Evolutionary conservation across 306 rosid species (phyloP), one percentile per base, ranked within the genome.

Genomic region (Lathyrus aphaca): DNA sequence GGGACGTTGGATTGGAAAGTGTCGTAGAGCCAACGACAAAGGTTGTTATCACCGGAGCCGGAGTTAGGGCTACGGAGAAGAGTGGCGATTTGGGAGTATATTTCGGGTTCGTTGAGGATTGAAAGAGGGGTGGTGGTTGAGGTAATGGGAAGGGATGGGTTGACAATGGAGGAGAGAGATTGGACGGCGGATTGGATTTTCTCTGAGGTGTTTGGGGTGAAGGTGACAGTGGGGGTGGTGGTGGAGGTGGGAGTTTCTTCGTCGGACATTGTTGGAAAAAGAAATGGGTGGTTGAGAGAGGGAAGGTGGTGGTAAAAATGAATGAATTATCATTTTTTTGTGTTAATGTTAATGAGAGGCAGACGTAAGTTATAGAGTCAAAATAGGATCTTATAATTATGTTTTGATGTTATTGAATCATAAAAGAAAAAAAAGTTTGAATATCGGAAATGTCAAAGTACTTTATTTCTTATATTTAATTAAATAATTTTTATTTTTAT

Each of bases 11-110:
- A 85, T 71, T 90, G 98, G 84, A 93, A 87, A 37, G 94, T 79
- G 70, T 93, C 97, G 54, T 90, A 93, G 49, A 93, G 91, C 98
- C 98, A 90, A 0, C 91, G 90, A 53, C 97, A 93, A 56, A 90
- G 87, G 49, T 80, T 74, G 85, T 88, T 84, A 66, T 88, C 87
- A 29, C 96, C 89, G 14, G 89, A 30, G 60, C 97, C 96, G 66
- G 96, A 88, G 86, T 81, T 58, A 0, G 93, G 84, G 1, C 66
- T 27, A 51, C 85, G 84, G 82, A 90, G 96, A 75, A 88, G 96
- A 75, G 78, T 0, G 57, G 84, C 80, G 71, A 93, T 85, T 5
- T 62, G 45, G 71, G 83, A n/a, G 68, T 81, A 75, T 8, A 74
- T 27, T 42, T 61, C 9, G 11, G 73, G 61, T 79, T 86, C 81